Percentiles rank a stretch among this genome's conserved stretches.
phyloP scores from a whole-genome alignment of 2,329 filamentous ascomycete species.

The Achaetomium macrosporum region DNA sequence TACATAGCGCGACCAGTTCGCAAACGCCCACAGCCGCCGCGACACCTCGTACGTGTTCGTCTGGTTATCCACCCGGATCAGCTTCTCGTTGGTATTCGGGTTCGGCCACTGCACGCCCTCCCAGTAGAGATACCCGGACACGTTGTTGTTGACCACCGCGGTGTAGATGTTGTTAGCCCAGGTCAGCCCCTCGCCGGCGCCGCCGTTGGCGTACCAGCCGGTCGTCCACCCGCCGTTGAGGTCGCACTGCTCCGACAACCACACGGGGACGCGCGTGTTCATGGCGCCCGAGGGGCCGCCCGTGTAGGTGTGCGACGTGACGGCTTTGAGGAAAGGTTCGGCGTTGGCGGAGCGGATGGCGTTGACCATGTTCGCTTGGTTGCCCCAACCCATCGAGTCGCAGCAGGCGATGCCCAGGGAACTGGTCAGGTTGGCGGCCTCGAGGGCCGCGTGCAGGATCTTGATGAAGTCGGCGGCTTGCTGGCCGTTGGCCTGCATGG shows the following conservation, averaged over 20 bases:
- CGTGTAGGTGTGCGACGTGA: constrained; percentile 40
- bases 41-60: constrained; percentile 32
- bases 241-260: constrained; percentile 46
- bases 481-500: constrained; percentile 29
- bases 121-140: constrained; percentile 49
- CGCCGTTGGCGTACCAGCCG: constrained; percentile 40
- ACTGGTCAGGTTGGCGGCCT: constrained; percentile 36
- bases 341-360: constrained; percentile 35
- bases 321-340: constrained; percentile 32
- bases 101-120: constrained; percentile 39
- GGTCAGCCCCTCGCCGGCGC: constrained; percentile 45
- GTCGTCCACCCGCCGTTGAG: constrained; percentile 35
- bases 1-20: constrained; percentile 35
- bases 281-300: constrained; percentile 32
- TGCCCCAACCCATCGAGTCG: constrained; percentile 21
- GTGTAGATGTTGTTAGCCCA: constrained; percentile 51
- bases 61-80: constrained; percentile 30
- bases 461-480: constrained; percentile 35
- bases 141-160: constrained; percentile 42
- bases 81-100: constrained; percentile 32
- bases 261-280: constrained; percentile 34
- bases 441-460: constrained; percentile 40
- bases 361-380: constrained; percentile 13
- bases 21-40: constrained; percentile 37
- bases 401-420: constrained; percentile 22